Conservation (phyloP, 2,329 filamentous ascomycete genomes). For the Neonectria ditissima region DNA sequence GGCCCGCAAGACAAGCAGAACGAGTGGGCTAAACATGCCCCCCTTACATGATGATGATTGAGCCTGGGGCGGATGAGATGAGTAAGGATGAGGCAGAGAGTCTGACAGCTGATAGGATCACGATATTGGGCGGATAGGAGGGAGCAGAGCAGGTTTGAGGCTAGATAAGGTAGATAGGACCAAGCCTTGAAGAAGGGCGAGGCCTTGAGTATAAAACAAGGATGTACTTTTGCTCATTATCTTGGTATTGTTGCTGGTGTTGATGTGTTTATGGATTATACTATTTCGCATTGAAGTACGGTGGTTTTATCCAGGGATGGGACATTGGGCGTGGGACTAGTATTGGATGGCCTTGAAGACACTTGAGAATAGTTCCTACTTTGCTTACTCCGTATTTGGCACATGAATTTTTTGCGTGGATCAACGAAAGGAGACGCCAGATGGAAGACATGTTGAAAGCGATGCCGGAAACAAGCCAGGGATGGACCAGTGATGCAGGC, state of each 20-base stretch:
- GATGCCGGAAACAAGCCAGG: neutral
- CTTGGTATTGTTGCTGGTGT: neutral
- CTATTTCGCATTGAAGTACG: no score
- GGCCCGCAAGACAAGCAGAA: constrained; percentile 11
- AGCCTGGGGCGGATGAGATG: constrained; percentile 4
- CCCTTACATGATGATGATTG: constrained; percentile 12
- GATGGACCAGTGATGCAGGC: neutral
- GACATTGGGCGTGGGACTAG: neutral
- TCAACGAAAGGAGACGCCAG: neutral
- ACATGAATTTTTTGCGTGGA: neutral
- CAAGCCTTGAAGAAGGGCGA: constrained; percentile 15
- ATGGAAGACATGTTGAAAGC: neutral
- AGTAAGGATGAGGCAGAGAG: neutral
- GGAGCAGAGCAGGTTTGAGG: constrained; percentile 3
- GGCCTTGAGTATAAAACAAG: constrained; percentile 19
- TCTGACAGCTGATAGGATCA: constrained; percentile 5
- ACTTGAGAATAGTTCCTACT: neutral
- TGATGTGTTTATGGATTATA: neutral
- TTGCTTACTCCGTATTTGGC: neutral
- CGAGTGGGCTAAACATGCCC: constrained; percentile 13
- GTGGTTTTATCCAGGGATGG: neutral
- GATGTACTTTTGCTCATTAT: constrained; percentile 17
- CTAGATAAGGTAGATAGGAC: constrained; percentile 22
- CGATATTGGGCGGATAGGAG: neutral
- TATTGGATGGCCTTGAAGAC: neutral